phyloP scores from a whole-genome alignment of 768 basidiomycete species.

The Podaxis sp. region DNA sequence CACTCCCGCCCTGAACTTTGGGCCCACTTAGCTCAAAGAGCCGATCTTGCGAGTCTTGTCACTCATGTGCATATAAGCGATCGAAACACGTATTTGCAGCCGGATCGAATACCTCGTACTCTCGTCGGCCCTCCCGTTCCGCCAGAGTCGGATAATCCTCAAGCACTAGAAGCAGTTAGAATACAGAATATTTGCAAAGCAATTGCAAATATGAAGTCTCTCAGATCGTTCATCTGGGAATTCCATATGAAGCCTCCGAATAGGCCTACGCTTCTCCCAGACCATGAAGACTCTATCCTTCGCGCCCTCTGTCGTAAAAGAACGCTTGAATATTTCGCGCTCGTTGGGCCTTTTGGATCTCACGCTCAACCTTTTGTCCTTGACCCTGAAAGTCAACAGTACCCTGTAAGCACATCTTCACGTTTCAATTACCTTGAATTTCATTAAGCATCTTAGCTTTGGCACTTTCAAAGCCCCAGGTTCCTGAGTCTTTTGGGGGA shows the following conservation, averaged over 20 bases:
- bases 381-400: slow-evolving; percentile 31
- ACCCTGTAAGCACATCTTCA: slow-evolving; percentile 36
- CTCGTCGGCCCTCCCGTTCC: slow-evolving; percentile 30
- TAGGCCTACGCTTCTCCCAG: slow-evolving; percentile 30
- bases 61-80: slow-evolving; percentile 47
- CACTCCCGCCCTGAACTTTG: slow-evolving; percentile 41
- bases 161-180: slow-evolving; percentile 32
- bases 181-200: slow-evolving; percentile 40
- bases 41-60: slow-evolving; percentile 48
- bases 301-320: slow-evolving; percentile 28
- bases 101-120: slow-evolving; percentile 42
- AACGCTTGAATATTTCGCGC: slow-evolving; percentile 33
- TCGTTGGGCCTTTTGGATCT: slow-evolving; percentile 38
- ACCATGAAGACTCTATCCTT: slow-evolving; percentile 41
- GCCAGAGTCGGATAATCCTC: slow-evolving; percentile 1
- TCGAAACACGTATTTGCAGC: slow-evolving; percentile 31
- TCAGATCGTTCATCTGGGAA: slow-evolving; percentile 46
- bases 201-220: slow-evolving; percentile 39
- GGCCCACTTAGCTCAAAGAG: slow-evolving; percentile 49
- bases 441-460: slow-evolving; percentile 24
- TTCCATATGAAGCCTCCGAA: slow-evolving; percentile 23
- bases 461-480: slow-evolving; percentile 30
- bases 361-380: slow-evolving; percentile 30
- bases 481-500: slow-evolving; percentile 29
- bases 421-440: neutral